These are phyloP conservation scores for Mycena filopes DNA, from an alignment of 768 basidiomycete species.

Conservation along the genomic window DNA sequence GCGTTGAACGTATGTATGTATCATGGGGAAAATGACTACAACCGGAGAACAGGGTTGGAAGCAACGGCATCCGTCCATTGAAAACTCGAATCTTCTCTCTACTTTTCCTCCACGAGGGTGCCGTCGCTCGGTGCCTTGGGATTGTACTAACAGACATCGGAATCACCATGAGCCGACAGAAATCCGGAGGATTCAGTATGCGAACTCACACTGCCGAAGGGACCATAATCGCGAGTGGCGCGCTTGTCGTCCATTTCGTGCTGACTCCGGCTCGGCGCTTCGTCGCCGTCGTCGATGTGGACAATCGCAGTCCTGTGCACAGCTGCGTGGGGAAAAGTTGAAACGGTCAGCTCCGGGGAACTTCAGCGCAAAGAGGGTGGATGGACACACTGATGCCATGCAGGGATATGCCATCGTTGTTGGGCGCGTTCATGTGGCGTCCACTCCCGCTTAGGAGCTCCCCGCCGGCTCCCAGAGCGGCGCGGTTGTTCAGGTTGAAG, in stretches of 20 bases:
- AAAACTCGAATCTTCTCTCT: no score
- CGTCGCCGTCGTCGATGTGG: conserved; percentile 6
- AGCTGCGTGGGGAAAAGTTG: neutral
- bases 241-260: conserved; percentile 6
- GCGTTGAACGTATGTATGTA: no score
- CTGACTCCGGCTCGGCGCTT: neutral
- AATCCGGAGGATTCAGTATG: no score
- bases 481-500: conserved; percentile 12
- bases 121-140: no score
- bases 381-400: conserved; percentile 10
- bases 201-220: conserved; percentile 1
- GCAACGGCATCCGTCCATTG: no score
- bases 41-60: no score
- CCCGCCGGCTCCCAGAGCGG: no score
- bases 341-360: neutral
- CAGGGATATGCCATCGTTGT: conserved; percentile 1
- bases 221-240: neutral
- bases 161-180: no score
- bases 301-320: conserved; percentile 7
- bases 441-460: no score
- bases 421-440: neutral
- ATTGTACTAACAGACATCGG: no score
- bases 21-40: no score
- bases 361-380: neutral
- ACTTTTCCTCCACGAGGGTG: no score